Percentiles rank a stretch among this genome's conserved stretches.
These are phyloP conservation scores for Agrocybe praecox DNA, from an alignment of 768 basidiomycete species.

Conservation along the genomic window DNA sequence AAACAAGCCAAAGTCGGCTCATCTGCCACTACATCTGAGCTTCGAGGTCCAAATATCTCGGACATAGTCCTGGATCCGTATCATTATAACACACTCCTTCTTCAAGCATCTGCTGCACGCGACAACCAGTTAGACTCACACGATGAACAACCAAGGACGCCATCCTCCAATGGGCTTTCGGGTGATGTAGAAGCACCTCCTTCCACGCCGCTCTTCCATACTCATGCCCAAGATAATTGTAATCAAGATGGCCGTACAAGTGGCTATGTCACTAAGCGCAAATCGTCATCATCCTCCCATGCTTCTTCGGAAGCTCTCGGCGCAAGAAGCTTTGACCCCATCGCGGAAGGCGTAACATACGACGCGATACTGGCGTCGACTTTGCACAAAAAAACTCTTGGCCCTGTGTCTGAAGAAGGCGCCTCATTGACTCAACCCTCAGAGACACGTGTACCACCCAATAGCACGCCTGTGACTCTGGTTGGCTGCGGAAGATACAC, in stretches of 20 bases:
- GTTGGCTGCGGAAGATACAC: slow-evolving; percentile 4
- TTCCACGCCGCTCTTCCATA: neutral
- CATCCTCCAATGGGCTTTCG: neutral
- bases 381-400: slow-evolving; percentile 10
- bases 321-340: neutral
- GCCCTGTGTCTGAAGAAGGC: slow-evolving; percentile 4
- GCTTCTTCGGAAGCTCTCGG: neutral
- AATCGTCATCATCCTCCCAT: neutral
- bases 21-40: neutral
- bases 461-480: neutral
- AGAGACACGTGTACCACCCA: slow-evolving; percentile 1
- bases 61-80: slow-evolving; percentile 4
- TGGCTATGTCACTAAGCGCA: neutral
- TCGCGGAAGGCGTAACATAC: slow-evolving; percentile 9
- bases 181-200: neutral
- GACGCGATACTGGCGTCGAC: slow-evolving; percentile 17
- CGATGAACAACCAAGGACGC: neutral
- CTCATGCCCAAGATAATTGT: neutral
- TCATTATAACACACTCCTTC: slow-evolving; percentile 1
- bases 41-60: neutral
- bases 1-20: too few species aligned
- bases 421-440: slow-evolving; percentile 4
- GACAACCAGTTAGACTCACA: neutral
- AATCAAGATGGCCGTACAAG: neutral
- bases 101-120: neutral